Conservation (phyloP, 2,329 filamentous ascomycete genomes). For the Microcera coccophila region DNA sequence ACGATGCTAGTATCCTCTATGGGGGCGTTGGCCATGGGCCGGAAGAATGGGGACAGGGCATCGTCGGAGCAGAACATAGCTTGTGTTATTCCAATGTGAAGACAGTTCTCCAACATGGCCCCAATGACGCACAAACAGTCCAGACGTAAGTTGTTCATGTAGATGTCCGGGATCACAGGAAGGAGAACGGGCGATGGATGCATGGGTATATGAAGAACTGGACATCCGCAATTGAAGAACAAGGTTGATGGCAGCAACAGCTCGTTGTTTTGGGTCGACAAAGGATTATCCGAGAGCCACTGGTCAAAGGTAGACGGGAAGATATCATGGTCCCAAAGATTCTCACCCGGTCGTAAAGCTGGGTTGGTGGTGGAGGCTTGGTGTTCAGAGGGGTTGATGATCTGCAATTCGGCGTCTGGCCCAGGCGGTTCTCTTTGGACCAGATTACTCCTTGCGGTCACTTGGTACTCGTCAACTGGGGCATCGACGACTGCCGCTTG, state of each 20-base stretch:
- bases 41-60: conserved; percentile 22
- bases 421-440: background rate
- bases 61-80: conserved; percentile 25
- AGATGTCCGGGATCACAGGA: conserved; percentile 21
- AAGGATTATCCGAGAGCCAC: conserved; percentile 12
- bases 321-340: conserved; percentile 2
- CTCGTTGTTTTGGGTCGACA: background rate
- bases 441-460: background rate
- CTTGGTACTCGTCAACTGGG: background rate
- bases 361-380: conserved; percentile 6
- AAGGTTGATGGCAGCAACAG: background rate
- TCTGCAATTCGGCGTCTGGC: conserved; percentile 4
- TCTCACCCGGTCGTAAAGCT: conserved; percentile 2
- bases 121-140: conserved; percentile 23
- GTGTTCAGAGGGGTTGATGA: conserved; percentile 18
- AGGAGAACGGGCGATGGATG: conserved; percentile 16
- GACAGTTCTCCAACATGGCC: conserved; percentile 25
- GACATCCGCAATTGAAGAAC: conserved; percentile 27
- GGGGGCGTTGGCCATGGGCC: conserved; percentile 13
- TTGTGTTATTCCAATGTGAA: conserved; percentile 23
- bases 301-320: conserved; percentile 13
- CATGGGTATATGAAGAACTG: conserved; percentile 22
- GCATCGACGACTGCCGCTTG: background rate
- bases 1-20: conserved; percentile 14
- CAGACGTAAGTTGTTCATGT: conserved; percentile 26